Evolutionary conservation across 2,329 filamentous ascomycete species (phyloP).

Genomic region (Aureobasidium melanogenum): DNA sequence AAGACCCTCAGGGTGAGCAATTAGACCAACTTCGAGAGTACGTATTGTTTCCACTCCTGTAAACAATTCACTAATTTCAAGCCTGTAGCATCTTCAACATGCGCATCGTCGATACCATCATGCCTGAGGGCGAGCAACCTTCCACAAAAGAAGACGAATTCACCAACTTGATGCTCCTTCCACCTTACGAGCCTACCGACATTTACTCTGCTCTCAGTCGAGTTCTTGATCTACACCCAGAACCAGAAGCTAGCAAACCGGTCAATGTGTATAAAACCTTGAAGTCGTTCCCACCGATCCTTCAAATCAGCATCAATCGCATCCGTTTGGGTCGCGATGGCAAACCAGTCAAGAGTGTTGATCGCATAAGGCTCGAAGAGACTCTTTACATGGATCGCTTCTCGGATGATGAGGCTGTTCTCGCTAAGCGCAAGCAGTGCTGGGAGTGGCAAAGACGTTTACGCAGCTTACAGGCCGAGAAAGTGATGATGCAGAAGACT

Average conservation of each 20-base stretch:
- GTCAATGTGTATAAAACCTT: constrained; percentile 62
- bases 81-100: constrained; percentile 22
- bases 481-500: constrained; percentile 19
- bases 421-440: constrained; percentile 55
- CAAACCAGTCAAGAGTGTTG: constrained; percentile 61
- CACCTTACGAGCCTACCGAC: constrained; percentile 49
- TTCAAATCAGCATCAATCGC: constrained; percentile 85
- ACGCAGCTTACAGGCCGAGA: constrained; percentile 22
- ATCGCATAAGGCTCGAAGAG: constrained; percentile 70
- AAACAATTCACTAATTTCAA: not conserved
- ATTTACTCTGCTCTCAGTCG: constrained; percentile 80
- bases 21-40: constrained; percentile 45
- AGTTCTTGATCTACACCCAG: constrained; percentile 71
- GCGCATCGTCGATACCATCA: constrained; percentile 26
- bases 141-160: constrained; percentile 47
- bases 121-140: constrained; percentile 30
- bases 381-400: constrained; percentile 83
- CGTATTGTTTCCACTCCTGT: constrained; percentile 28
- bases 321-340: constrained; percentile 57
- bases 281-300: constrained; percentile 55
- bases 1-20: constrained; percentile 64
- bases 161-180: constrained; percentile 54
- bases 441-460: constrained; percentile 68
- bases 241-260: constrained; percentile 46
- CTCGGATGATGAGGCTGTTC: constrained; percentile 59